phyloP scores from a whole-genome alignment of 2,329 filamentous ascomycete species.

The Colletotrichum sp. region DNA sequence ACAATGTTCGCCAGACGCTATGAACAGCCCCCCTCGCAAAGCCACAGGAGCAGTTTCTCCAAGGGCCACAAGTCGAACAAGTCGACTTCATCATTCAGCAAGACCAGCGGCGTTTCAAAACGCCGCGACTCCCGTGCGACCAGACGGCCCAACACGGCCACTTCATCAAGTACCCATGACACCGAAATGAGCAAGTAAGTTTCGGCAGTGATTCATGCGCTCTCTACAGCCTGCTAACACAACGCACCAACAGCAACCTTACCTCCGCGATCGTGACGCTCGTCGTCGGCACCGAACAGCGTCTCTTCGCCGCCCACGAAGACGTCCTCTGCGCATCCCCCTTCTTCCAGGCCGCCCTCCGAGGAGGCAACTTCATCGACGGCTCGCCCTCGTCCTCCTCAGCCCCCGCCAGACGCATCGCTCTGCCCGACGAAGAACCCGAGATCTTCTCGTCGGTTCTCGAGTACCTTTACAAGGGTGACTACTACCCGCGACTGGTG shows the following conservation, averaged over 20 bases:
- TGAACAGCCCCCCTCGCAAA: slow-evolving; percentile 42
- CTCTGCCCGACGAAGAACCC: slow-evolving; percentile 83
- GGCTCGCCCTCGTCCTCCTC: slow-evolving; percentile 38
- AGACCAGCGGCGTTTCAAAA: slow-evolving; percentile 59
- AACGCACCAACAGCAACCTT: slow-evolving; percentile 46
- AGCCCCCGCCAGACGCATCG: slow-evolving; percentile 65
- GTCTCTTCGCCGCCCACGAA: slow-evolving; percentile 91
- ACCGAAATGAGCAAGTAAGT: slow-evolving; percentile 50
- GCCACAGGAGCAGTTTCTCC: slow-evolving; percentile 54
- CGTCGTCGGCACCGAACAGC: slow-evolving; percentile 79
- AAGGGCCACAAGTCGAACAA: slow-evolving; percentile 56
- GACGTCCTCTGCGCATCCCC: slow-evolving; percentile 80
- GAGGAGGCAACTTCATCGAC: slow-evolving; percentile 67
- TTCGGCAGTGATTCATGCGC: background rate
- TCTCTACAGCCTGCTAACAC: background rate
- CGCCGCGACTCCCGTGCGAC: slow-evolving; percentile 54
- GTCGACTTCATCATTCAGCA: slow-evolving; percentile 60
- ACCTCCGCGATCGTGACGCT: slow-evolving; percentile 79
- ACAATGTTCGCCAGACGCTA: slow-evolving; percentile 56
- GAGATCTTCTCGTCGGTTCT: slow-evolving; percentile 91
- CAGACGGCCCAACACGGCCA: slow-evolving; percentile 53
- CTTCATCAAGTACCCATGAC: slow-evolving; percentile 40
- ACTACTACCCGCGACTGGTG: slow-evolving; percentile 84
- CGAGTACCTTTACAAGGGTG: slow-evolving; percentile 92
- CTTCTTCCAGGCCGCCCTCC: slow-evolving; percentile 74